phyloP scores from a whole-genome alignment of 352 stramenopile species.

The Elongisporangium prolatum region DNA sequence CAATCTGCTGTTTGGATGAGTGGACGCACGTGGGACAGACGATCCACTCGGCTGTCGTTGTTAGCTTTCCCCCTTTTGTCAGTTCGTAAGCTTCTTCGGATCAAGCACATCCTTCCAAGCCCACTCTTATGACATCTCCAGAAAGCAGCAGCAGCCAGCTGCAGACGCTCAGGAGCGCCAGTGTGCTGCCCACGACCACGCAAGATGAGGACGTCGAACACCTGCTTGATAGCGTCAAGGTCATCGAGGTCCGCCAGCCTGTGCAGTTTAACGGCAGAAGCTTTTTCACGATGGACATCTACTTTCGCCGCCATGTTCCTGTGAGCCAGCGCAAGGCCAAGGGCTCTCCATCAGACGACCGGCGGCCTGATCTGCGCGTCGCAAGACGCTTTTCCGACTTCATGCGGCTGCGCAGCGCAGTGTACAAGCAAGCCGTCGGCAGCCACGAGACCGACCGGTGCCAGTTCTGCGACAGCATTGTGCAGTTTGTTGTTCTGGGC shows the following conservation, averaged over 20 bases:
- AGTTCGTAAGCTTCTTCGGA: not conserved
- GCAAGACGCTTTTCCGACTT: constrained; percentile 25
- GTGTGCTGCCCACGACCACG: not conserved
- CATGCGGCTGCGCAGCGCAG: constrained; percentile 14
- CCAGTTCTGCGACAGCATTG: constrained; percentile 17
- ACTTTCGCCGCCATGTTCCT: not conserved
- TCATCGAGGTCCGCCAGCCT: not conserved
- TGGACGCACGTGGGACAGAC: not conserved
- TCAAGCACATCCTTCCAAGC: not conserved
- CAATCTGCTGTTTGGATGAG: not conserved
- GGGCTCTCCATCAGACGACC: not conserved
- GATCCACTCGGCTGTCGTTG: not conserved
- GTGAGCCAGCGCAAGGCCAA: not conserved
- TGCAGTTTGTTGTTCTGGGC: constrained; percentile 22
- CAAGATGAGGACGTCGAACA: not conserved
- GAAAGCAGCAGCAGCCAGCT: not conserved
- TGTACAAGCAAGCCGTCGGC: constrained; percentile 12
- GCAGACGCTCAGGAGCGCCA: not conserved
- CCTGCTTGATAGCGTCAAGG: not conserved
- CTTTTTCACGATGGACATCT: not conserved
- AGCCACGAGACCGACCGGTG: constrained; percentile 14
- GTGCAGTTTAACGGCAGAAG: not conserved
- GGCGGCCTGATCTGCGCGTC: constrained; percentile 13
- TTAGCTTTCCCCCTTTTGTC: not conserved
- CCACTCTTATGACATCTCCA: not conserved